Percentiles rank a stretch among this genome's conserved stretches.
Evolutionary conservation across 2,329 filamentous ascomycete genomes (phyloP).

Genomic region (Sporothrix euskadiensis): DNA sequence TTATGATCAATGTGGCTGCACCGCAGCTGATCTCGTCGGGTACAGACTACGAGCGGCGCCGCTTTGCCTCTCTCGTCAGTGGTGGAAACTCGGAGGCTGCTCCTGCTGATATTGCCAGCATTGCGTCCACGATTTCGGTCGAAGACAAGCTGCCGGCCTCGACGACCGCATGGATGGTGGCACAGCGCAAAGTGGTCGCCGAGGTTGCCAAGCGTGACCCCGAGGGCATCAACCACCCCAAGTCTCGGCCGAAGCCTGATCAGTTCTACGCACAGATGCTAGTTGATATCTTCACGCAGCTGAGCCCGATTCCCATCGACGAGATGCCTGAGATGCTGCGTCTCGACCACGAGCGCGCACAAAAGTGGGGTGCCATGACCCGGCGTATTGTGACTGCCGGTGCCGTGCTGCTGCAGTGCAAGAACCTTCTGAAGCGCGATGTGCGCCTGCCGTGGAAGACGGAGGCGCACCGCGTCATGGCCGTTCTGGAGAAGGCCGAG

Average conservation of each 20-base stretch:
- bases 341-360: constrained; percentile 66
- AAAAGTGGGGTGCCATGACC: constrained; percentile 56
- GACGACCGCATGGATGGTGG: constrained; percentile 64
- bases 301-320: constrained; percentile 49
- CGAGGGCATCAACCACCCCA: constrained; percentile 62
- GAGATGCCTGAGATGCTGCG: constrained; percentile 72
- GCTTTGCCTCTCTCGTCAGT: constrained; percentile 64
- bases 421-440: constrained; percentile 80
- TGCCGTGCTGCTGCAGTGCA: constrained; percentile 74
- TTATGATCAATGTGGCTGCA: constrained; percentile 70
- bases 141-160: constrained; percentile 53
- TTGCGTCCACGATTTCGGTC: constrained; percentile 48
- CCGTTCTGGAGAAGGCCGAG: constrained; percentile 60
- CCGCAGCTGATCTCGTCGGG: constrained; percentile 71
- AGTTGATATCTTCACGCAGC: constrained; percentile 71
- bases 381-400: constrained; percentile 70
- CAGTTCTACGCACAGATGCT: constrained; percentile 76
- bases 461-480: constrained; percentile 70
- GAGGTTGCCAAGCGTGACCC: constrained; percentile 70
- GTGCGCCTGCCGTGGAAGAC: constrained; percentile 75
- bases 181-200: constrained; percentile 62
- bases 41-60: constrained; percentile 70
- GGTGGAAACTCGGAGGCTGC: background rate
- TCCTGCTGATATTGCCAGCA: constrained; percentile 52
- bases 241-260: constrained; percentile 63